phyloP scores from a whole-genome alignment of 2,329 filamentous ascomycete genomes.

The Sporothrix luriei region DNA sequence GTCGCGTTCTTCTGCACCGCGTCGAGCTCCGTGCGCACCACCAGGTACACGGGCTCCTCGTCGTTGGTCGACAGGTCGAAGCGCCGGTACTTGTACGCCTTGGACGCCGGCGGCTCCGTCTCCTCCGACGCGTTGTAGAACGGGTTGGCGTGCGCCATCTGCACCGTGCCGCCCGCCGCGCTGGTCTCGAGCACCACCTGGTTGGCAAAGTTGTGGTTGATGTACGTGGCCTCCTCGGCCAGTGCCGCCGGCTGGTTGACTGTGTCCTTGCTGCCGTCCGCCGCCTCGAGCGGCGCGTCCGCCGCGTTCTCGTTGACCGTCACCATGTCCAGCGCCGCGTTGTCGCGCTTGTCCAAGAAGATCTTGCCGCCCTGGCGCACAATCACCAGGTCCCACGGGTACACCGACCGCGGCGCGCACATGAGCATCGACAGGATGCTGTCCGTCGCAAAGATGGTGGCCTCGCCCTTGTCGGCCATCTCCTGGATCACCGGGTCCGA shows the following conservation, averaged over 20 bases:
- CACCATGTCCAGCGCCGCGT: conserved; percentile 92
- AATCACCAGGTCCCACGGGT: conserved; percentile 98
- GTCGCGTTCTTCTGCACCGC: conserved; percentile 96
- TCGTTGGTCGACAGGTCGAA: conserved; percentile 96
- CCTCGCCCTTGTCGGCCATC: conserved; percentile 91
- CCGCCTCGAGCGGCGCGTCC: conserved; percentile 87
- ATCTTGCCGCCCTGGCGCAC: conserved; percentile 92
- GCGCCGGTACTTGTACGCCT: conserved; percentile 96
- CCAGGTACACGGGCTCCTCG: conserved; percentile 87
- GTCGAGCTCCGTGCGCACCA: conserved; percentile 94
- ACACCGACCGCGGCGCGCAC: conserved; percentile 94
- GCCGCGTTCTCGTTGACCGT: conserved; percentile 99
- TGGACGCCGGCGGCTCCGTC: conserved; percentile 89
- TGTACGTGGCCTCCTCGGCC: conserved; percentile 96
- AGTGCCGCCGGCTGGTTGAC: conserved; percentile 94
- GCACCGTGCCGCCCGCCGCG: conserved; percentile 72
- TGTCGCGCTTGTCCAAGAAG: conserved; percentile 98
- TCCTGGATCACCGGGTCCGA: conserved; percentile 97
- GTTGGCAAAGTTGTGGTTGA: conserved; percentile 99
- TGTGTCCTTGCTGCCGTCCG: conserved; percentile 88
- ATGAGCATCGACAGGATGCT: conserved; percentile 99
- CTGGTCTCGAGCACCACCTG: conserved; percentile 88
- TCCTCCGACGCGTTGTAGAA: conserved; percentile 96
- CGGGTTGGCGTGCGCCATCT: conserved; percentile 87
- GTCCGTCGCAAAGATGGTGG: conserved; percentile 94